A percentile compares a stretch with the other conserved stretches of the same genome.
Evolutionary conservation across 495 filamentous ascomycete genomes (phyloP).

Genomic region (Penicillium subrubescens): DNA sequence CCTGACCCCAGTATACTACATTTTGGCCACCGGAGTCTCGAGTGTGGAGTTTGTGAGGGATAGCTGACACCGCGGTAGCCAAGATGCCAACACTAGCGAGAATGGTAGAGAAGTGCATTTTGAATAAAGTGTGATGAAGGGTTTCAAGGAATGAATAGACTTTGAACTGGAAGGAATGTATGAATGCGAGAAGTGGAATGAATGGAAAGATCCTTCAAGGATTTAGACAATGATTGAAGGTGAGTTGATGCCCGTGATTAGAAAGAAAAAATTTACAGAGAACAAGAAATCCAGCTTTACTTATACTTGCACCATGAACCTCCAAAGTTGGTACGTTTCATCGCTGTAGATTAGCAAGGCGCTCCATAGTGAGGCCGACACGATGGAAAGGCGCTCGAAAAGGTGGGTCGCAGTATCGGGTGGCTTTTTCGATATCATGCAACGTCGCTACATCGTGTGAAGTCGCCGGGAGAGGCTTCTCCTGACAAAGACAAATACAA

Average conservation of each 20-base stretch:
- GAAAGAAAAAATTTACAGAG: not conserved
- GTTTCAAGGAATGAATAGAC: not conserved
- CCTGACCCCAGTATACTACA: constrained; percentile 51
- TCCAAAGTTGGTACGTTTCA: not conserved
- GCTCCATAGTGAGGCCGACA: not conserved
- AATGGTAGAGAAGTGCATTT: constrained; percentile 33
- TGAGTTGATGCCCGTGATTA: not conserved
- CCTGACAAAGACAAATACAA: not conserved
- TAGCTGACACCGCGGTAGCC: constrained; percentile 28
- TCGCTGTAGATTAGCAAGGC: not conserved
- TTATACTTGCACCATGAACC: not conserved
- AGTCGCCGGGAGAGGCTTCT: not conserved
- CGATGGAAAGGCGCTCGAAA: not conserved
- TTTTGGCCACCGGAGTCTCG: constrained; percentile 33
- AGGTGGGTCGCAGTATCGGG: not conserved
- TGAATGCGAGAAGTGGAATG: not conserved
- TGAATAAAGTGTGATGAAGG: not conserved
- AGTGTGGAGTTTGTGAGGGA: constrained; percentile 24
- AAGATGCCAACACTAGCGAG: constrained; percentile 32
- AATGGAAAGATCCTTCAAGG: not conserved
- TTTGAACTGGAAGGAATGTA: not conserved
- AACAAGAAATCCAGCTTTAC: not conserved
- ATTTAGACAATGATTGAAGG: not conserved
- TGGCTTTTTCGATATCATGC: not conserved
- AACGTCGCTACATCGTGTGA: not conserved